These are phyloP conservation scores for Trichoderma gracile DNA, from an alignment of 2,329 filamentous ascomycete genomes.

Conservation along the genomic window DNA sequence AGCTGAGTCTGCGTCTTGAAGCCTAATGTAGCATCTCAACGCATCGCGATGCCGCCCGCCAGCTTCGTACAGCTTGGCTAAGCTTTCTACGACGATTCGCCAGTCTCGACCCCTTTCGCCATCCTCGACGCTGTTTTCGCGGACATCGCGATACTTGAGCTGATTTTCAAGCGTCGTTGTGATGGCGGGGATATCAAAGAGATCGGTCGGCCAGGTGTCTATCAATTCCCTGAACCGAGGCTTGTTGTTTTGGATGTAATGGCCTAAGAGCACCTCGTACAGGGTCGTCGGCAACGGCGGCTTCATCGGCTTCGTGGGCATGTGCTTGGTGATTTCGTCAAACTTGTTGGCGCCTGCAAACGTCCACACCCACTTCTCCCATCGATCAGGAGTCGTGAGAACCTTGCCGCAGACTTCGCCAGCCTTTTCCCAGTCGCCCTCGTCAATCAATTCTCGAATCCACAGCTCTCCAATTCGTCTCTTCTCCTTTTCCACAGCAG, in stretches of 20 bases:
- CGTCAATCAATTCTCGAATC: conserved; percentile 80
- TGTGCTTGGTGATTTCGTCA: conserved; percentile 83
- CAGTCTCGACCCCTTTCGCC: conserved; percentile 77
- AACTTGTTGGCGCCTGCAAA: conserved; percentile 86
- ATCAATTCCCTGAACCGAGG: conserved; percentile 74
- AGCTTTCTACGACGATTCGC: conserved; percentile 81
- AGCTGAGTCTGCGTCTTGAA: conserved; percentile 88
- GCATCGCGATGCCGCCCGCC: conserved; percentile 81
- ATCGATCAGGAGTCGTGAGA: conserved; percentile 73
- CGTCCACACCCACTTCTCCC: conserved; percentile 95
- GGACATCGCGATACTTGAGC: conserved; percentile 72
- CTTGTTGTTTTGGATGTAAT: conserved; percentile 82
- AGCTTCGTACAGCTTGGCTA: conserved; percentile 82
- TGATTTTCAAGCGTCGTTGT: conserved; percentile 80
- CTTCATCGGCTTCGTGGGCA: conserved; percentile 74
- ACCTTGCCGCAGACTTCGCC: conserved; percentile 82
- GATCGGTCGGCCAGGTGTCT: conserved; percentile 78
- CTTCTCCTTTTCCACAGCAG: conserved; percentile 81
- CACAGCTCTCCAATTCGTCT: conserved; percentile 88
- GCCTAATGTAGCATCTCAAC: conserved; percentile 80
- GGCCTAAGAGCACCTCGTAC: conserved; percentile 85
- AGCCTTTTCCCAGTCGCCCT: conserved; percentile 73
- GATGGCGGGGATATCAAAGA: conserved; percentile 78
- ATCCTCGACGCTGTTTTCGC: conserved; percentile 73
- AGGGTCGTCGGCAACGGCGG: conserved; percentile 78